A percentile compares a stretch with the other conserved stretches of the same genome.
Conservation (phyloP, 441 rosid genomes). For the Gossypium gossypioides region DNA sequence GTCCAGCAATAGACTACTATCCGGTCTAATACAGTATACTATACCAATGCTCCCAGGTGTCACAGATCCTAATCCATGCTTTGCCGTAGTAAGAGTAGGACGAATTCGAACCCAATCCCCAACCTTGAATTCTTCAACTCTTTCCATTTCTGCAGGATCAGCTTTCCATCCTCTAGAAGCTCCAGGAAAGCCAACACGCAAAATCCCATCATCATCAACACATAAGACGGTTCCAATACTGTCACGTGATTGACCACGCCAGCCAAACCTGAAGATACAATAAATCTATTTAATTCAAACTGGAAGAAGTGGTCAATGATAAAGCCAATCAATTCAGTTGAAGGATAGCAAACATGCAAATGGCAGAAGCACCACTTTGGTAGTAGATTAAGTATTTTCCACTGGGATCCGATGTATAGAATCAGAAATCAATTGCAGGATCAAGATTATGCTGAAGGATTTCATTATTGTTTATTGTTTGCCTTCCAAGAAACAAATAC, state of each 20-base stretch:
- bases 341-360: neutral
- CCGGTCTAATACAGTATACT: slow-evolving; percentile 92
- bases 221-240: slow-evolving; percentile 95
- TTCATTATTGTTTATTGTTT: neutral
- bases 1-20: slow-evolving; percentile 81
- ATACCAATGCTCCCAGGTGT: slow-evolving; percentile 97
- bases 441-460: neutral
- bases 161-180: slow-evolving; percentile 99
- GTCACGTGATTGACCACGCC: slow-evolving; percentile 93
- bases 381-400: neutral
- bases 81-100: slow-evolving; percentile 83
- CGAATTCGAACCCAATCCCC: slow-evolving; percentile 99
- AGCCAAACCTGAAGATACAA: slow-evolving; percentile 65
- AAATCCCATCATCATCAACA: slow-evolving; percentile 96
- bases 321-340: neutral
- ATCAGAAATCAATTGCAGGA: neutral
- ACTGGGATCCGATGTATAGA: neutral
- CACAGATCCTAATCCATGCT: slow-evolving; percentile 91
- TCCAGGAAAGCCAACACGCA: slow-evolving; percentile 99
- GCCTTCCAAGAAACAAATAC: neutral
- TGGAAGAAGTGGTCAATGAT: neutral
- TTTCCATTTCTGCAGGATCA: slow-evolving; percentile 99
- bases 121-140: slow-evolving; percentile 98
- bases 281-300: slow-evolving; percentile 4
- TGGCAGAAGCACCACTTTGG: neutral